Conservation (phyloP, 2,329 filamentous ascomycete genomes). For the Botryotinia convoluta region DNA sequence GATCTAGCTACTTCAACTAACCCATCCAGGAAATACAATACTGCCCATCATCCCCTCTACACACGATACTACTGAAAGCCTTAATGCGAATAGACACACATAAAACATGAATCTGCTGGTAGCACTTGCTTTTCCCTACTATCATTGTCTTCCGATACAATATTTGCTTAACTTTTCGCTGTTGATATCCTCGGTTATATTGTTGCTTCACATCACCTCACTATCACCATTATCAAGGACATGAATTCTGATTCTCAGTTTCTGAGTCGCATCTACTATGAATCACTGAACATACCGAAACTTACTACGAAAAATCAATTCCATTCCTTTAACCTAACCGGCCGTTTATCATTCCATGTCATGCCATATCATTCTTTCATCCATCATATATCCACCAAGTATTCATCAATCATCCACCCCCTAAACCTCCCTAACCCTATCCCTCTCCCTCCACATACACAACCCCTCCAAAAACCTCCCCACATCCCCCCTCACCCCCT, state of each 20-base stretch:
- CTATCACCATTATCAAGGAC: not conserved
- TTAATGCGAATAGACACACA: too few relatives aligned
- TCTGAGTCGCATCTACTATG: not conserved
- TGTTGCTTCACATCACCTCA: too few relatives aligned
- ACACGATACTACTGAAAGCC: too few relatives aligned
- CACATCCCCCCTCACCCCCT: conserved; percentile 74
- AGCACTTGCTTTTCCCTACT: too few relatives aligned
- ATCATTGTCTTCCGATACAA: too few relatives aligned
- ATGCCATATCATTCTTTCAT: not conserved
- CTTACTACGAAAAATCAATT: not conserved
- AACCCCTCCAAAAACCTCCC: conserved; percentile 72
- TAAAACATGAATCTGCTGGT: too few relatives aligned
- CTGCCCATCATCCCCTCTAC: too few relatives aligned
- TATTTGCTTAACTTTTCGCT: too few relatives aligned
- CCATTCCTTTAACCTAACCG: not conserved
- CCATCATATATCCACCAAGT: not conserved
- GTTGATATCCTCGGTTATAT: too few relatives aligned
- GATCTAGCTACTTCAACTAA: too few relatives aligned
- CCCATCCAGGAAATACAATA: too few relatives aligned
- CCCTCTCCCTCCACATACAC: conserved; percentile 59
- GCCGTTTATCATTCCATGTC: not conserved
- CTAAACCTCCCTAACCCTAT: conserved; percentile 52
- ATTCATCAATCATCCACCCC: not conserved
- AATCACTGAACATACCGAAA: too few relatives aligned
- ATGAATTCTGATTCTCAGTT: not conserved